Evolutionary conservation across 2,329 filamentous ascomycete genomes (phyloP).

Genomic region (Didymella glomerata): DNA sequence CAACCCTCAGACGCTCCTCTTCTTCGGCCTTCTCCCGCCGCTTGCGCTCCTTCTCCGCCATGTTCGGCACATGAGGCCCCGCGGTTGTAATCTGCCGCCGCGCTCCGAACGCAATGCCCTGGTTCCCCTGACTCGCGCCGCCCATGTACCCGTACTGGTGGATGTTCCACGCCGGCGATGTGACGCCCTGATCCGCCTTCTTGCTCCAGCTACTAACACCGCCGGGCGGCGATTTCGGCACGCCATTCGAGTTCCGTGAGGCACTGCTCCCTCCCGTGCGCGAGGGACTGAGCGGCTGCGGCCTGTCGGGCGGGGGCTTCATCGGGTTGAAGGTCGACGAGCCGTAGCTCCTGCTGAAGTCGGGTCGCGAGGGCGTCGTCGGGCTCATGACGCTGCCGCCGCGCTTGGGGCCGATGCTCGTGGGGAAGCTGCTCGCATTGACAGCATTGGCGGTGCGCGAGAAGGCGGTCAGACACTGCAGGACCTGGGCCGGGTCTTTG

Average conservation of each 20-base stretch:
- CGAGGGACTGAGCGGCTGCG: conserved; percentile 55
- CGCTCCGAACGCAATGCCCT: conserved; percentile 91
- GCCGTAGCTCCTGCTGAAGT: conserved; percentile 48
- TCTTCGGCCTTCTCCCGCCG: conserved; percentile 65
- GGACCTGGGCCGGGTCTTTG: conserved; percentile 94
- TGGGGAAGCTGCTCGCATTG: conserved; percentile 77
- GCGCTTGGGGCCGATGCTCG: conserved; percentile 76
- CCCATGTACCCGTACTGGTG: conserved; percentile 98
- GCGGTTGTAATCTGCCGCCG: conserved; percentile 91
- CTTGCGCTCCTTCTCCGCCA: conserved; percentile 83
- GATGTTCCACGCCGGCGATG: conserved; percentile 95
- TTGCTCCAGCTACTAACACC: conserved; percentile 92
- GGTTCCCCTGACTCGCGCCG: conserved; percentile 92
- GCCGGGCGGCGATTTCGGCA: conserved; percentile 56
- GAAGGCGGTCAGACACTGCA: conserved; percentile 92
- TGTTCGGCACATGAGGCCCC: conserved; percentile 77
- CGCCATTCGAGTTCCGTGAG: conserved; percentile 62
- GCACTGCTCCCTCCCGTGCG: conserved; percentile 65
- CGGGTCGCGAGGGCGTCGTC: conserved; percentile 35
- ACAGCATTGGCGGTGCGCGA: conserved; percentile 82
- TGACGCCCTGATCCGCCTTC: conserved; percentile 79
- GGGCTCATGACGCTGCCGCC: conserved; percentile 48
- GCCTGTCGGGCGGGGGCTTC: conserved; percentile 38
- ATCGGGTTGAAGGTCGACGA: conserved; percentile 58
- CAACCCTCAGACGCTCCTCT: conserved; percentile 60